Evolutionary conservation across 768 basidiomycete genomes (phyloP).

Genomic region (Naematelia encephala): DNA sequence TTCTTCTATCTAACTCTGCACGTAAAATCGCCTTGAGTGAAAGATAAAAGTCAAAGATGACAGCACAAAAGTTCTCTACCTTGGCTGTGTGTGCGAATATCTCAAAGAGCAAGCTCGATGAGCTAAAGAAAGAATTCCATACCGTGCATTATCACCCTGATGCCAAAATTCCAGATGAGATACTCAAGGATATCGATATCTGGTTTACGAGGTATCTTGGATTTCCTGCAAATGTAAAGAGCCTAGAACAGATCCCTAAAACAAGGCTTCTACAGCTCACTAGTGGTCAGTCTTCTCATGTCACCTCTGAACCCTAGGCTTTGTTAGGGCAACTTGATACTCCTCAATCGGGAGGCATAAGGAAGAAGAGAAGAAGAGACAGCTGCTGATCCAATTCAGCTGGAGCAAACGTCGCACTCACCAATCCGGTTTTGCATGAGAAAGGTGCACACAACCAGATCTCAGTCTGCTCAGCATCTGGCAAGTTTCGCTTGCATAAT

Average conservation of each 20-base stretch:
- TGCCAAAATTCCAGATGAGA: slow-evolving; percentile 10
- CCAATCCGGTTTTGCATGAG: slow-evolving; percentile 21
- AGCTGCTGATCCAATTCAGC: slow-evolving; percentile 18
- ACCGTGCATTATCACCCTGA: slow-evolving; percentile 37
- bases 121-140: slow-evolving; percentile 28
- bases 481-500: slow-evolving; percentile 4
- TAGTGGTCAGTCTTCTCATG: slow-evolving; percentile 34
- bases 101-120: slow-evolving; percentile 10
- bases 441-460: slow-evolving; percentile 26
- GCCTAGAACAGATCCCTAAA: slow-evolving; percentile 23
- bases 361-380: slow-evolving; percentile 1
- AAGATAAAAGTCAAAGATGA: slow-evolving; percentile 10
- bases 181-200: slow-evolving; percentile 27
- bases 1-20: not conserved
- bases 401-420: slow-evolving; percentile 31
- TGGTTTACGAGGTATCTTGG: slow-evolving; percentile 28
- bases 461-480: slow-evolving; percentile 29
- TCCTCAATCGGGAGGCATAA: no score
- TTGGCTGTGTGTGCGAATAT: slow-evolving; percentile 5
- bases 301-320: not conserved
- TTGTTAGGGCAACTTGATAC: not conserved
- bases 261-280: slow-evolving; percentile 35
- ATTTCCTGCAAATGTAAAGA: slow-evolving; percentile 22
- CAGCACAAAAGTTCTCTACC: slow-evolving; percentile 14
- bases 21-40: not conserved